These are phyloP conservation scores for Annulohypoxylon moriforme DNA, from an alignment of 495 filamentous ascomycete species.

Conservation along the genomic window DNA sequence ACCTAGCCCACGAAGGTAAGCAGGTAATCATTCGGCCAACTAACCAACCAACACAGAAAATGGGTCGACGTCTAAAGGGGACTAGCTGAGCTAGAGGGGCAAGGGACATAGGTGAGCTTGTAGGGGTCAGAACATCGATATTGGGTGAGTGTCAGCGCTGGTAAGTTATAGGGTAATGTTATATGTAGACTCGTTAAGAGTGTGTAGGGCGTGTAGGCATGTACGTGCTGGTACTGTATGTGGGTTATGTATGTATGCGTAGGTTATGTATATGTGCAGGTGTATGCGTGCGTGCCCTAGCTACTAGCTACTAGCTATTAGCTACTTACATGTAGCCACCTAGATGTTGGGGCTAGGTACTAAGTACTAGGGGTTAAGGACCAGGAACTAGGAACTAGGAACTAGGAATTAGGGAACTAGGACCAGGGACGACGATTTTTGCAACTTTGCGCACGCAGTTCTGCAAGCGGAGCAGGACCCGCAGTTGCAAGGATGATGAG, in stretches of 20 bases:
- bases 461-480: constrained; percentile 42
- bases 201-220: constrained; percentile 3
- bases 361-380: background rate
- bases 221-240: background rate
- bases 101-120: constrained; percentile 4
- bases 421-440: constrained; percentile 32
- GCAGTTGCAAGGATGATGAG: constrained; percentile 39
- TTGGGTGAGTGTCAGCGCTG: constrained; percentile 12
- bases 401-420: constrained; percentile 2
- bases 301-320: constrained; percentile 5
- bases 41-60: constrained; percentile 23
- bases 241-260: background rate
- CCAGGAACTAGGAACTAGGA: constrained; percentile 17
- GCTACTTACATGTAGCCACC: constrained; percentile 15
- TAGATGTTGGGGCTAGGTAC: constrained; percentile 31
- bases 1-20: constrained; percentile 9
- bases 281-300: constrained; percentile 19
- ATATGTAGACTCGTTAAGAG: constrained; percentile 8
- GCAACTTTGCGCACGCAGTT: constrained; percentile 33
- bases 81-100: constrained; percentile 20
- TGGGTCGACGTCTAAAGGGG: constrained; percentile 19
- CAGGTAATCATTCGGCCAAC: constrained; percentile 19
- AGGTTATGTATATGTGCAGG: constrained; percentile 4
- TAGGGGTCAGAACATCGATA: constrained; percentile 15
- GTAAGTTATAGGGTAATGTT: constrained; percentile 15